These are phyloP conservation scores for Citrus sp. DNA, from an alignment of 345 rosid species.

Conservation along the genomic window DNA sequence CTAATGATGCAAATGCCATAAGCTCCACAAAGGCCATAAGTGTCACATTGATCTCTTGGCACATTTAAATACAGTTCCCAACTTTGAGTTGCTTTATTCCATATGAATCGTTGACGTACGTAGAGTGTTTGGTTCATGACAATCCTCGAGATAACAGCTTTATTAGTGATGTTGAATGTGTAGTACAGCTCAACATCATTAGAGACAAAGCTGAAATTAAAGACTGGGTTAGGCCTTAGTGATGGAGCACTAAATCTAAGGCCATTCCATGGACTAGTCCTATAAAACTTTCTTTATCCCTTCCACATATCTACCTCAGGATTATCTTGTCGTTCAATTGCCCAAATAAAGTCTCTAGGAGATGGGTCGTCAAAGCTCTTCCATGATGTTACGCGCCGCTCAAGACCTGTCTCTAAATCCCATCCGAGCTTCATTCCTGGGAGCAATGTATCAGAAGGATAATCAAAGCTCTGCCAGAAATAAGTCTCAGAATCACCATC, in stretches of 20 bases:
- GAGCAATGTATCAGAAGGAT: too few relatives aligned
- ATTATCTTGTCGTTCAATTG: conserved; percentile 19
- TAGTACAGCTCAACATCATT: conserved; percentile 28
- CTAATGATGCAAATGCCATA: conserved; percentile 30
- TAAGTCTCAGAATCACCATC: too few relatives aligned
- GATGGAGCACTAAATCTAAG: conserved; percentile 11
- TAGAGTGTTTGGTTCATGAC: conserved; percentile 24
- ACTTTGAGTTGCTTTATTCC: conserved; percentile 31
- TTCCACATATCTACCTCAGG: conserved; percentile 38
- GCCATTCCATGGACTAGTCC: conserved; percentile 53
- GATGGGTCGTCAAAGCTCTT: conserved; percentile 40
- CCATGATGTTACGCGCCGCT: conserved; percentile 42
- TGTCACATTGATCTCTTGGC: conserved; percentile 46
- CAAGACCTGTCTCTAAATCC: conserved; percentile 26
- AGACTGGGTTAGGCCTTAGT: conserved; percentile 15
- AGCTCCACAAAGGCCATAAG: conserved; percentile 25
- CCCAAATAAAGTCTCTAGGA: conserved; percentile 35
- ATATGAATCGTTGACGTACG: conserved; percentile 25
- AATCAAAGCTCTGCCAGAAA: too few relatives aligned
- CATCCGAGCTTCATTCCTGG: conserved; percentile 33
- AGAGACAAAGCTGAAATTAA: conserved; percentile 26
- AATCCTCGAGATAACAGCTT: conserved; percentile 28
- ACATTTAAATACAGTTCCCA: conserved; percentile 34
- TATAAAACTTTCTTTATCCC: conserved; percentile 4
- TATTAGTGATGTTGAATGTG: conserved; percentile 19